Evolutionary conservation across 2,329 filamentous ascomycete species (phyloP).

Genomic region (Aureobasidium sp.): DNA sequence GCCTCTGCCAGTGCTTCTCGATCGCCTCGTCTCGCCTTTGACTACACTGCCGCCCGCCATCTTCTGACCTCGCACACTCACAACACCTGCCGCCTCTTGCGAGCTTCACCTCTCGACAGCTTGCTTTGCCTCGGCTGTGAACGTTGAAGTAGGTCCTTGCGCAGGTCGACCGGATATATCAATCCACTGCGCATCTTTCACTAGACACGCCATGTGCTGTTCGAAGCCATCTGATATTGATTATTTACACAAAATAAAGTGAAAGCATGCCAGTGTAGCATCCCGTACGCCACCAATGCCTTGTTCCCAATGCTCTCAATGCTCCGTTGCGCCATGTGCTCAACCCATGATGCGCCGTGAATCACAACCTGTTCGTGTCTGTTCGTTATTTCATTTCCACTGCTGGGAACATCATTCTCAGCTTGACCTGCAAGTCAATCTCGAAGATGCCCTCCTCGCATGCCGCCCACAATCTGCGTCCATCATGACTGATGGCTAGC

Average conservation of each 20-base stretch:
- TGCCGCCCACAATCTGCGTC: slow-evolving; percentile 40
- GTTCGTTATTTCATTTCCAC: slow-evolving; percentile 30
- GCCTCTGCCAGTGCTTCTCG: slow-evolving; percentile 4
- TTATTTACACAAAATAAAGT: neutral
- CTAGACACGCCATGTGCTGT: neutral
- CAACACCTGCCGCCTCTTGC: neutral
- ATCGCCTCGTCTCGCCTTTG: neutral
- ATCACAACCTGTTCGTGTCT: neutral
- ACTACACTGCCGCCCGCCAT: neutral
- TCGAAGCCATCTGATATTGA: neutral
- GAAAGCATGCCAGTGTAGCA: neutral
- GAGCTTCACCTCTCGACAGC: neutral
- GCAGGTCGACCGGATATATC: neutral
- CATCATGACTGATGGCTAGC: slow-evolving; percentile 43
- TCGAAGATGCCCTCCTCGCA: slow-evolving; percentile 69
- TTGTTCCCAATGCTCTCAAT: neutral
- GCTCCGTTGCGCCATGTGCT: neutral
- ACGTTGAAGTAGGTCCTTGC: neutral
- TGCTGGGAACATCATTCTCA: slow-evolving; percentile 47
- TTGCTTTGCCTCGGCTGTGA: neutral
- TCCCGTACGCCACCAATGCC: slow-evolving; percentile 1
- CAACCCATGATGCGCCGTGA: neutral
- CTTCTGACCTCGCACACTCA: neutral
- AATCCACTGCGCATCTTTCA: neutral
- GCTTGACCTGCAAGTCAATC: slow-evolving; percentile 58